Conservation (phyloP, 305 asterid genomes). For the Stenogyne calaminthoides region DNA sequence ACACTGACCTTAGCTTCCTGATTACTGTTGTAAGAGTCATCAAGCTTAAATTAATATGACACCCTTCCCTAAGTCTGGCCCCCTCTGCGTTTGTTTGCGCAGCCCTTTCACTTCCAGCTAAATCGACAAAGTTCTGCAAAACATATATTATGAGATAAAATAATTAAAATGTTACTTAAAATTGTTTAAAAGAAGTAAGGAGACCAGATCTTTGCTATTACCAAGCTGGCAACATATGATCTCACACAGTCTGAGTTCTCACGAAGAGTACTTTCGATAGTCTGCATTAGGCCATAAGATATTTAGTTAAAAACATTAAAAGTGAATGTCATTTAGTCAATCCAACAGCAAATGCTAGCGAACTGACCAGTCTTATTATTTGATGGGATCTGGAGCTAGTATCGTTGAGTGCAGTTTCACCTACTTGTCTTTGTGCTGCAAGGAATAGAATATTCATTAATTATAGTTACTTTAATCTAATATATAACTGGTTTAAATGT, state of each 20-base stretch:
- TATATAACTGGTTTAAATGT: background rate
- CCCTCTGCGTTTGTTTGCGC: slow-evolving; percentile 97
- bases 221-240: slow-evolving; percentile 97
- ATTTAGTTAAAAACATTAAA: slow-evolving; percentile 21
- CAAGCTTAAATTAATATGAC: slow-evolving; percentile 96
- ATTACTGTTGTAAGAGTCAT: slow-evolving; percentile 98
- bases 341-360: slow-evolving; percentile 1
- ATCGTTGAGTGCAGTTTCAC: slow-evolving; percentile 96
- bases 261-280: slow-evolving; percentile 92
- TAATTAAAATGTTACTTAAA: slow-evolving; percentile 5
- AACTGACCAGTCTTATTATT: slow-evolving; percentile 86
- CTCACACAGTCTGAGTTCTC: slow-evolving; percentile 90
- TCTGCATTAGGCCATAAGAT: slow-evolving; percentile 56
- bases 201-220: slow-evolving; percentile 34
- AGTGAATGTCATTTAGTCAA: slow-evolving; percentile 10
- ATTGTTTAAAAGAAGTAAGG: background rate
- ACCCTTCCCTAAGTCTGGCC: slow-evolving; percentile 93
- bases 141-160: no score
- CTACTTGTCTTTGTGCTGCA: slow-evolving; percentile 99
- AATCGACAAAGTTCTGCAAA: slow-evolving; percentile 91
- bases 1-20: slow-evolving; percentile 82
- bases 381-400: slow-evolving; percentile 97
- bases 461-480: slow-evolving; percentile 21
- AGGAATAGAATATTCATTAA: slow-evolving; percentile 24
- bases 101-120: slow-evolving; percentile 98